phyloP scores from a whole-genome alignment of 768 basidiomycete genomes.

The Russula griseocarnosa region DNA sequence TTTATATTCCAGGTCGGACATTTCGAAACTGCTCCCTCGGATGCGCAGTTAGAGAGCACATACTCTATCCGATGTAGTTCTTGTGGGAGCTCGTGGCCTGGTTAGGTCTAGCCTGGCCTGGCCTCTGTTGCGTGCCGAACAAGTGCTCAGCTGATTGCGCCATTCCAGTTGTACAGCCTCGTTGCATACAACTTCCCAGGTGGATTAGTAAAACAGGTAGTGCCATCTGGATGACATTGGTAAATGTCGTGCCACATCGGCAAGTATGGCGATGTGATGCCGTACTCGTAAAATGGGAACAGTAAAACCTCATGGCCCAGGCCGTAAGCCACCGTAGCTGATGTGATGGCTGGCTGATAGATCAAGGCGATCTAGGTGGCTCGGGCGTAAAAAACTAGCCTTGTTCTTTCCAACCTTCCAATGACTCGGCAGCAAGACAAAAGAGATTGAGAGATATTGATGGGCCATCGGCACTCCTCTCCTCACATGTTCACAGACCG shows the following conservation, averaged over 20 bases:
- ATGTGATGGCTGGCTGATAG: background rate
- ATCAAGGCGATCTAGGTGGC: background rate
- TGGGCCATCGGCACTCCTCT: background rate
- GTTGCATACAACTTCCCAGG: background rate
- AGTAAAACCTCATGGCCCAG: background rate
- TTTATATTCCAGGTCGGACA: background rate
- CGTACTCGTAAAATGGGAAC: background rate
- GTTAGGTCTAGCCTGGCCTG: background rate
- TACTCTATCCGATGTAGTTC: background rate
- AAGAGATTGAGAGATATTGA: conserved; percentile 1
- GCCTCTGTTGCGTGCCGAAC: background rate
- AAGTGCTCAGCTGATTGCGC: background rate
- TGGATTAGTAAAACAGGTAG: too few species aligned
- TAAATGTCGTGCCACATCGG: background rate
- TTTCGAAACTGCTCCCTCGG: background rate
- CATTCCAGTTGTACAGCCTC: background rate
- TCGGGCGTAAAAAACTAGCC: background rate
- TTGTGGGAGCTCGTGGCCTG: background rate
- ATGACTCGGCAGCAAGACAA: background rate
- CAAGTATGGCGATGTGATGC: background rate
- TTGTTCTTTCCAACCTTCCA: background rate
- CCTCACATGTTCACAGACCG: background rate
- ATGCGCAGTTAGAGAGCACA: conserved; percentile 7
- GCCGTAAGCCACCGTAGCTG: background rate
- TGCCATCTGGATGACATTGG: background rate